These are phyloP conservation scores for Candida coquimbonensis DNA, from an alignment of 805 yeast species.

Conservation along the genomic window DNA sequence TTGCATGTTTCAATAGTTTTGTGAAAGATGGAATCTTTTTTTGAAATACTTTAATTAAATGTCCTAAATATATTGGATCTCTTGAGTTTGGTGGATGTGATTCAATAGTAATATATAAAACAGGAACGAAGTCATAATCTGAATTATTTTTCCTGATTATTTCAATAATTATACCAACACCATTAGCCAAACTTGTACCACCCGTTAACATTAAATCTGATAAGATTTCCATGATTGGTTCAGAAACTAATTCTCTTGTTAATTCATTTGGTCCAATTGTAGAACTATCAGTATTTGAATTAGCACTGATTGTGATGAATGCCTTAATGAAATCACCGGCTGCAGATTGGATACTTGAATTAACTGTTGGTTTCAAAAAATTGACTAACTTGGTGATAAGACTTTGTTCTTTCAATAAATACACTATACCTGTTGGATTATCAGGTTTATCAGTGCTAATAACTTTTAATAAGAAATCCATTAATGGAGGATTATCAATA, in stretches of 20 bases:
- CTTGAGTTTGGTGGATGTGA: constrained; percentile 89
- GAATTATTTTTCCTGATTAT: constrained; percentile 92
- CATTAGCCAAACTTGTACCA: constrained; percentile 85
- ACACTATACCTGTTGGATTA: constrained; percentile 79
- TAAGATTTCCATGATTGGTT: constrained; percentile 55
- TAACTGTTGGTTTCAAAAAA: constrained; percentile 58
- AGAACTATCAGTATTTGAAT: constrained; percentile 80
- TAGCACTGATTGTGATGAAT: constrained; percentile 87
- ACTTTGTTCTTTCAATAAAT: constrained; percentile 61
- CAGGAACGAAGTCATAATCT: constrained; percentile 88
- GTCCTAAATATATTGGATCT: constrained; percentile 90
- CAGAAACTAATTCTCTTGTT: constrained; percentile 83
- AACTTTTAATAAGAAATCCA: constrained; percentile 86
- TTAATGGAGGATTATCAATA: constrained; percentile 86
- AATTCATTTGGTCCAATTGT: constrained; percentile 95
- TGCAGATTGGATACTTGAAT: constrained; percentile 78
- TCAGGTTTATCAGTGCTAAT: constrained; percentile 92
- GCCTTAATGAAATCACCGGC: constrained; percentile 95
- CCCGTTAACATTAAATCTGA: constrained; percentile 73
- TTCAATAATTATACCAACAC: constrained; percentile 92
- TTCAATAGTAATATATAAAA: constrained; percentile 71
- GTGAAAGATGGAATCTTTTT: constrained; percentile 66
- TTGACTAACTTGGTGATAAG: constrained; percentile 68
- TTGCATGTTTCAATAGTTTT: constrained; percentile 42
- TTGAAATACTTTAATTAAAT: constrained; percentile 71